A percentile compares a stretch with the other conserved stretches of the same genome.
phyloP scores from a whole-genome alignment of 228 moss, liverwort and hornwort species.

The Sphagnum fallax region DNA sequence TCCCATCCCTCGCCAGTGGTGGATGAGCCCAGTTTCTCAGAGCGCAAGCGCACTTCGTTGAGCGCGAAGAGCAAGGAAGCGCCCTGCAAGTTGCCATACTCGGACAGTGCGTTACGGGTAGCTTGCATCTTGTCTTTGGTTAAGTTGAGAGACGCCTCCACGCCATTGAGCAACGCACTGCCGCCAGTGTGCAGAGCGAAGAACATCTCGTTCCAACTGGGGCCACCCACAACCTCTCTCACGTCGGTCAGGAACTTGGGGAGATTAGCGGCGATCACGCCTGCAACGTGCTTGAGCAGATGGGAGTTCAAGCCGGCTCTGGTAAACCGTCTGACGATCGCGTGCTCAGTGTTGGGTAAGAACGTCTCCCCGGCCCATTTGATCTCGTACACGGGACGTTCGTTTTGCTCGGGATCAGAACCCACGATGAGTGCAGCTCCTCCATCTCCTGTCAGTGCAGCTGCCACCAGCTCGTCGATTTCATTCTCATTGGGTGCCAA shows the following conservation, averaged over 20 bases:
- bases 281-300: slow-evolving; percentile 36
- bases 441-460: slow-evolving; percentile 32
- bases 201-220: slow-evolving; percentile 40
- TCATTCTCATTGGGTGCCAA: slow-evolving; percentile 37
- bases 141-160: slow-evolving; percentile 32
- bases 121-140: slow-evolving; percentile 30
- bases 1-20: slow-evolving; percentile 4
- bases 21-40: not conserved
- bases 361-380: slow-evolving; percentile 41
- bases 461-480: slow-evolving; percentile 30
- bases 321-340: slow-evolving; percentile 31
- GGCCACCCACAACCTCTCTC: slow-evolving; percentile 14
- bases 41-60: slow-evolving; percentile 26
- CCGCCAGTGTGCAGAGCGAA: slow-evolving; percentile 41
- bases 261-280: slow-evolving; percentile 41
- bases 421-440: slow-evolving; percentile 32
- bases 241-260: slow-evolving; percentile 30
- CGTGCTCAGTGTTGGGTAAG: slow-evolving; percentile 38
- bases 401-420: slow-evolving; percentile 22
- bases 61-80: slow-evolving; percentile 40
- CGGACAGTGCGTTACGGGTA: slow-evolving; percentile 24
- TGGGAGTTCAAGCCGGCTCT: slow-evolving; percentile 41
- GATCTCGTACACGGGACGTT: slow-evolving; percentile 34
- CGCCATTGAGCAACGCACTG: slow-evolving; percentile 35
- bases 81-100: slow-evolving; percentile 42